Evolutionary conservation across 2,329 filamentous ascomycete species (phyloP).

Genomic region (Coniella lustricola): DNA sequence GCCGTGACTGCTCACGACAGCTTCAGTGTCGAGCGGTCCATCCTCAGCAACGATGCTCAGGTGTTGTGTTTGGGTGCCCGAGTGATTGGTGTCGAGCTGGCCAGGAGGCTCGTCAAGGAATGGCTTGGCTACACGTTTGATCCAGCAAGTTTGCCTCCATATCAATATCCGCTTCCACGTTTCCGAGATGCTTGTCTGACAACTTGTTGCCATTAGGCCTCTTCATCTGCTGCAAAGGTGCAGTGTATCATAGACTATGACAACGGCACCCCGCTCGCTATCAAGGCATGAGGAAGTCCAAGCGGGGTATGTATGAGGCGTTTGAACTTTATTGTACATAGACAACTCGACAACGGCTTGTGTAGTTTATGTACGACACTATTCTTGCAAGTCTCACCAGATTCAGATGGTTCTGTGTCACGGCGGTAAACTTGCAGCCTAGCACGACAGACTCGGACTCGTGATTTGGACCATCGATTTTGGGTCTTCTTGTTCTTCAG

Average conservation of each 20-base stretch:
- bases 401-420: too few species aligned
- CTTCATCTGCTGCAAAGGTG: slow-evolving; percentile 12
- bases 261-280: not conserved
- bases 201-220: not conserved
- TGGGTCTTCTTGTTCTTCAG: too few species aligned
- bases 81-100: slow-evolving; percentile 75
- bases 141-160: slow-evolving; percentile 29
- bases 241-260: slow-evolving; percentile 12
- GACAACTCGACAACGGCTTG: too few species aligned
- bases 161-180: too few species aligned
- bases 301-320: too few species aligned
- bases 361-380: too few species aligned
- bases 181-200: not conserved
- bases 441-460: too few species aligned
- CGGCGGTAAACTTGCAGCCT: too few species aligned
- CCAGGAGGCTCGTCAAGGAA: slow-evolving; percentile 68
- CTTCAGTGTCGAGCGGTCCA: slow-evolving; percentile 73
- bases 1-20: slow-evolving; percentile 84
- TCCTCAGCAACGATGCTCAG: slow-evolving; percentile 80
- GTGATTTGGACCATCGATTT: too few species aligned
- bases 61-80: slow-evolving; percentile 81
- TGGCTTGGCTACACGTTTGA: slow-evolving; percentile 81
- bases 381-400: too few species aligned
- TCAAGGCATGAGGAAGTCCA: not conserved
- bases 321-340: too few species aligned